Evolutionary conservation across 768 basidiomycete species (phyloP).

Genomic region (Hygrocybe punicea): DNA sequence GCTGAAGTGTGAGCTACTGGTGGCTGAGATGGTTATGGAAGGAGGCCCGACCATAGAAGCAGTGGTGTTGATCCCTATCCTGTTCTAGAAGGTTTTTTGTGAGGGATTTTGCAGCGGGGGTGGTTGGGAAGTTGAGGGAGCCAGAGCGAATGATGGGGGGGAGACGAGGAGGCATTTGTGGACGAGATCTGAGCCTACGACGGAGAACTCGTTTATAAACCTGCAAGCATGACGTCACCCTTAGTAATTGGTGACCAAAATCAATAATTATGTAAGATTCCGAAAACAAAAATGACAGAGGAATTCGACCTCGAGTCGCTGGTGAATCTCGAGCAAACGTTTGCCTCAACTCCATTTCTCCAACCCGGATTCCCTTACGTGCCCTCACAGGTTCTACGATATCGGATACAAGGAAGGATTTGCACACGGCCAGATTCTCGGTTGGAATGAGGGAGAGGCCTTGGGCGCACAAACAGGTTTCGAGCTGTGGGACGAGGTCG

Average conservation of each 20-base stretch:
- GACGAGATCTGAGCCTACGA: no score
- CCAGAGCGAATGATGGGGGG: slow-evolving; percentile 25
- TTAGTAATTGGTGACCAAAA: no score
- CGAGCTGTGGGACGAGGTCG: slow-evolving; percentile 97
- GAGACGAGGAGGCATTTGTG: not conserved
- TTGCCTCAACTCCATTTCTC: slow-evolving; percentile 17
- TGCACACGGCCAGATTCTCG: slow-evolving; percentile 84
- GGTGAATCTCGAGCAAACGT: slow-evolving; percentile 64
- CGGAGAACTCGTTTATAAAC: no score
- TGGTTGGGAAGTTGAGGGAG: slow-evolving; percentile 47
- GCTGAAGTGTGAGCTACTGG: slow-evolving; percentile 40
- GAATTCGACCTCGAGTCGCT: slow-evolving; percentile 59
- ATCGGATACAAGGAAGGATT: slow-evolving; percentile 73
- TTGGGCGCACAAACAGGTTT: slow-evolving; percentile 88
- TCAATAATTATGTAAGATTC: no score
- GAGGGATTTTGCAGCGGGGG: slow-evolving; percentile 39
- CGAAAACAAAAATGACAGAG: no score
- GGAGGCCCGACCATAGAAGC: slow-evolving; percentile 43
- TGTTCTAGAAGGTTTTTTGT: slow-evolving; percentile 45
- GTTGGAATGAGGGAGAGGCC: slow-evolving; percentile 85
- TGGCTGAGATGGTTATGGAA: slow-evolving; percentile 61
- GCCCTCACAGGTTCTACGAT: slow-evolving; percentile 66
- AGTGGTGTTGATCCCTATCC: slow-evolving; percentile 50
- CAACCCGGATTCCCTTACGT: not conserved
- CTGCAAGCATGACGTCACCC: no score